Conservation (phyloP, 1,139 yeast genomes). For the Yamadazyma sp. region DNA sequence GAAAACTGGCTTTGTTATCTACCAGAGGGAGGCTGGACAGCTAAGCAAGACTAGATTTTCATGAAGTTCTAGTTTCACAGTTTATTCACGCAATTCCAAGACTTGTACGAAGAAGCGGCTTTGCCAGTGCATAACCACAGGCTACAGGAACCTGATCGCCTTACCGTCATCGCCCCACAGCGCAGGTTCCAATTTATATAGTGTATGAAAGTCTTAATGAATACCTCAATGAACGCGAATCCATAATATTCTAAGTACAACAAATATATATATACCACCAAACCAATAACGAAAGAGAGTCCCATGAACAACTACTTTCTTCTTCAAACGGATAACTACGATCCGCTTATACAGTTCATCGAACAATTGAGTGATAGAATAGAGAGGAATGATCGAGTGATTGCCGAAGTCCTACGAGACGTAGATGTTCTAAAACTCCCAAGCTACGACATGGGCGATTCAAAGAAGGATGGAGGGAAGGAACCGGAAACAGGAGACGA, state of each 20-base stretch:
- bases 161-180: no score
- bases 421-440: constrained; percentile 30
- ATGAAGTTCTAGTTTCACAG: no score
- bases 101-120: no score
- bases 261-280: no score
- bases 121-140: no score
- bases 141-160: no score
- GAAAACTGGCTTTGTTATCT: constrained; percentile 36
- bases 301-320: constrained; percentile 20
- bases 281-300: no score
- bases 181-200: neutral
- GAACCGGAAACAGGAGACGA: no score
- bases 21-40: neutral
- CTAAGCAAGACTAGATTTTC: no score
- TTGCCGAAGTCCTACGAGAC: constrained; percentile 22
- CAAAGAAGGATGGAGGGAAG: no score
- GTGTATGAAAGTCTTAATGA: neutral
- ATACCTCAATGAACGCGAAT: constrained; percentile 1
- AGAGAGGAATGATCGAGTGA: constrained; percentile 23
- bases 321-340: constrained; percentile 39
- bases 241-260: no score
- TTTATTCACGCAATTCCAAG: no score
- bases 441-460: constrained; percentile 6
- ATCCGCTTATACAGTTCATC: constrained; percentile 28
- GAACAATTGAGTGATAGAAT: constrained; percentile 24